phyloP scores from a whole-genome alignment of 2,329 filamentous ascomycete species.

The Fusarium sp. region DNA sequence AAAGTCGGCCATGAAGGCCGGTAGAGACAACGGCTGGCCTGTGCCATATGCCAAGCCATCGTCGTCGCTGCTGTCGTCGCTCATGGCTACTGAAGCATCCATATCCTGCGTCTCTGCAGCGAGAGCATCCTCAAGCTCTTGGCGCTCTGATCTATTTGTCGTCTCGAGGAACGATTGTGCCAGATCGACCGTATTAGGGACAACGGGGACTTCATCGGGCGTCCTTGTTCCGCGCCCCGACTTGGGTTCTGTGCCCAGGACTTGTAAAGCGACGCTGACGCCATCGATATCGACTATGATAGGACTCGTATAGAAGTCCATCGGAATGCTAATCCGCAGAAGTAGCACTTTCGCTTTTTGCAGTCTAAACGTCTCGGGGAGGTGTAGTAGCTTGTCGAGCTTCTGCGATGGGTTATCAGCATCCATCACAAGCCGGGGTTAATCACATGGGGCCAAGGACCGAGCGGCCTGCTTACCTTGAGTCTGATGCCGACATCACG shows the following conservation, averaged over 20 bases:
- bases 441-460: constrained; percentile 13
- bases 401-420: constrained; percentile 63
- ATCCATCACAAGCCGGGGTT: constrained; percentile 2
- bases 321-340: constrained; percentile 82
- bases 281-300: constrained; percentile 84
- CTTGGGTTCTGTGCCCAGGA: constrained; percentile 52
- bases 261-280: constrained; percentile 72
- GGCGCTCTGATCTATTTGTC: constrained; percentile 70
- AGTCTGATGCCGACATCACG: constrained; percentile 83
- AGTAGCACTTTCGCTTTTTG: constrained; percentile 76
- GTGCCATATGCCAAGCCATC: constrained; percentile 71
- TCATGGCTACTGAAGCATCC: constrained; percentile 65
- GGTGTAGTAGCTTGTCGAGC: constrained; percentile 74
- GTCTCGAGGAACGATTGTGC: constrained; percentile 80
- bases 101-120: constrained; percentile 68
- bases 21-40: constrained; percentile 72
- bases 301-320: constrained; percentile 85
- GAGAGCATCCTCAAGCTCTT: constrained; percentile 72
- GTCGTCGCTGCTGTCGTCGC: constrained; percentile 69
- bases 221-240: constrained; percentile 51
- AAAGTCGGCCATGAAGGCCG: constrained; percentile 73
- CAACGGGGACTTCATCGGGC: constrained; percentile 46
- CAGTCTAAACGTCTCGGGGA: constrained; percentile 75
- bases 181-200: constrained; percentile 75
- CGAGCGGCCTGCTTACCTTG: constrained; percentile 60